A percentile compares a stretch with the other conserved stretches of the same genome.
Conservation (phyloP, 1,284 basidiomycete genomes). For the Ustilago hordei region DNA sequence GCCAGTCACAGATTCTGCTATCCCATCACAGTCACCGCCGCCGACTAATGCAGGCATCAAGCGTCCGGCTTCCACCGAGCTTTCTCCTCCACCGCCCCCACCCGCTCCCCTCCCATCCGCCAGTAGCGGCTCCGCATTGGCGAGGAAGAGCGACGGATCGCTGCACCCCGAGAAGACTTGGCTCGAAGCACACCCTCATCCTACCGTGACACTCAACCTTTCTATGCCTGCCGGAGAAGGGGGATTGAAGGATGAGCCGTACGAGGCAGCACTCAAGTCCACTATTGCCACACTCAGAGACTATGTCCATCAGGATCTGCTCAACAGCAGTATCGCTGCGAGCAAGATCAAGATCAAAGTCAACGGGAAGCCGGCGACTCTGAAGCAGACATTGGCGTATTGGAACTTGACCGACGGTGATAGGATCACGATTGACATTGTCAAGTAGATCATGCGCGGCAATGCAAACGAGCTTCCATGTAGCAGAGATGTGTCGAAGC, state of each 20-base stretch:
- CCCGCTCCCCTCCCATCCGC: slow-evolving; percentile 23
- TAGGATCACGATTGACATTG: slow-evolving; percentile 48
- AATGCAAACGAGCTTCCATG: not conserved
- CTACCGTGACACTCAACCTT: slow-evolving; percentile 52
- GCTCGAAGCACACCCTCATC: slow-evolving; percentile 54
- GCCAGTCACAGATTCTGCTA: slow-evolving; percentile 10
- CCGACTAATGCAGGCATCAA: slow-evolving; percentile 19
- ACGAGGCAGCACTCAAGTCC: slow-evolving; percentile 55
- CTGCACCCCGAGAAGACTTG: slow-evolving; percentile 58
- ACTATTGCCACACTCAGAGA: slow-evolving; percentile 61
- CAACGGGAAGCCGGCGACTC: slow-evolving; percentile 56
- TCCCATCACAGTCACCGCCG: slow-evolving; percentile 7
- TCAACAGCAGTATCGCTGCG: slow-evolving; percentile 57
- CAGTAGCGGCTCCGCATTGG: not conserved
- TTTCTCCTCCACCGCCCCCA: slow-evolving; percentile 33
- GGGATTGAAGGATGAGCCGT: slow-evolving; percentile 34
- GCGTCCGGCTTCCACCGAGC: slow-evolving; percentile 34
- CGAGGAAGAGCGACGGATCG: slow-evolving; percentile 43
- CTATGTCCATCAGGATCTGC: slow-evolving; percentile 55
- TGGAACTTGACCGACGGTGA: slow-evolving; percentile 66
- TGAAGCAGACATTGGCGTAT: slow-evolving; percentile 64
- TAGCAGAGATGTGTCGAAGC: not conserved
- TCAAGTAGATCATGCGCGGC: slow-evolving; percentile 30
- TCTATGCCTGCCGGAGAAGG: slow-evolving; percentile 40
- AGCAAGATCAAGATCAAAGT: slow-evolving; percentile 64